These are phyloP conservation scores for Ceratocystis papillata DNA, from an alignment of 2,329 filamentous ascomycete genomes.

Conservation along the genomic window DNA sequence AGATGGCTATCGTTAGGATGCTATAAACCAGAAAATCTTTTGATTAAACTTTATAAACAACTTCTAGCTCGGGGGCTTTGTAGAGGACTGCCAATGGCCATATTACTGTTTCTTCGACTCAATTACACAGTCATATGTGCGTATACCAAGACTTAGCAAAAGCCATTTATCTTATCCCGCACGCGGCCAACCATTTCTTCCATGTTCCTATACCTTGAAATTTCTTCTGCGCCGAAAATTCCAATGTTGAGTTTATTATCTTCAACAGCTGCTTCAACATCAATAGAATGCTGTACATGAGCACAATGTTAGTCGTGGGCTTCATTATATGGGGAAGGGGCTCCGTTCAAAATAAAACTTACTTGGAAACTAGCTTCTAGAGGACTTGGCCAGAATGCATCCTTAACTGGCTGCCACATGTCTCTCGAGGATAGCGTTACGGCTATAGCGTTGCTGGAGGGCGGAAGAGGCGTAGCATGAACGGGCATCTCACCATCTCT, in stretches of 20 bases:
- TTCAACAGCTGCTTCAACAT: conserved; percentile 21
- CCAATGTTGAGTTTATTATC: conserved; percentile 14
- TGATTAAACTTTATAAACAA: no score
- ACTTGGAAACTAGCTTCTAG: conserved; percentile 1
- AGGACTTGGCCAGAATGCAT: neutral
- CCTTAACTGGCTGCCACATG: neutral
- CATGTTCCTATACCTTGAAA: neutral
- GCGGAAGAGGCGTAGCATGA: neutral
- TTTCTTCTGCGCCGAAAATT: conserved; percentile 16
- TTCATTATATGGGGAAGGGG: neutral
- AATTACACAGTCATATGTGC: no score
- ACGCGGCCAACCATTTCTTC: neutral
- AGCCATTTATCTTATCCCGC: conserved; percentile 6
- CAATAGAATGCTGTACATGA: conserved; percentile 13
- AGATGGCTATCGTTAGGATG: no score
- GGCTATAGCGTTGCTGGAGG: neutral
- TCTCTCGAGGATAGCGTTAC: neutral
- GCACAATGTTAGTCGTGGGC: conserved; percentile 3
- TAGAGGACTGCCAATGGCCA: no score
- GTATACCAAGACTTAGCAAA: neutral
- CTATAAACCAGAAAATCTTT: no score
- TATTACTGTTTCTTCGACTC: no score
- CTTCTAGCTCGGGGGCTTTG: no score
- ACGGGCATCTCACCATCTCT: neutral
- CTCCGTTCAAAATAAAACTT: neutral